Base-by-base conservation (phyloP, 352 stramenopile genomes). In the Pythium grandisporangium region DNA sequence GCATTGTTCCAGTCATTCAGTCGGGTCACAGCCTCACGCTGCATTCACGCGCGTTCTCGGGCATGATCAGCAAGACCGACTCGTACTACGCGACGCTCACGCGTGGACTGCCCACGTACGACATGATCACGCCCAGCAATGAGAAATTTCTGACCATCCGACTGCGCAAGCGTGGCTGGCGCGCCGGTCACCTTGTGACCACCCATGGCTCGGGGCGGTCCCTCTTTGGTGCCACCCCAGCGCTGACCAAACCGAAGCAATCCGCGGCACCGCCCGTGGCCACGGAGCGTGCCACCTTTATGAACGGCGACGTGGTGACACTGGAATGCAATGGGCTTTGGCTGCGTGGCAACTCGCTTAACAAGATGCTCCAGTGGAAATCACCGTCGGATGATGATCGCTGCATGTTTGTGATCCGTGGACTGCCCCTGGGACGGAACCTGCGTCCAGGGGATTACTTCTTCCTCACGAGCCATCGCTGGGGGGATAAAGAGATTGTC, bases 361-460 rank as follows among this genome's bases (percentile, higher is more conserved):
- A 90, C 58, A 85, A 80, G 42, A 77, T 90, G 55, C 57, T 93
- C 46, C 80, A 93, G 52, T 93, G 80, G 80, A 91, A 89, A 44
- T 74, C 75, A 10, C 74, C 76, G 17, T 67, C 77, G 2, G 73
- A 89, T n/a, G 80, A 90, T 40, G 80, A 93, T 17, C 68, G 80
- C 21, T 86, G 74, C 62, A 89, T 90, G 42, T 93, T 91, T 49
- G 80, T 93, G 29, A 60, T 93, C n/a, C 66, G 80, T 22, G 80
- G 80, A 0, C 51, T 93, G 11, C 72, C 76, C 25, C 54, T 91
- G 16, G 80, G 80, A 5, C 67, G 81, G 7, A 87, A 74, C 29
- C 37, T 93, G 25, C 62, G 70, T 1, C 70, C 79, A 0, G 80
- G 80, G 0, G 80, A 93, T 48, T 90, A 90, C 40, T 93, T 91